Evolutionary conservation across 148 eudicot species (phyloP), one percentile per base, ranked within the genome.

Genomic region (Rhododendron williamsianum): DNA sequence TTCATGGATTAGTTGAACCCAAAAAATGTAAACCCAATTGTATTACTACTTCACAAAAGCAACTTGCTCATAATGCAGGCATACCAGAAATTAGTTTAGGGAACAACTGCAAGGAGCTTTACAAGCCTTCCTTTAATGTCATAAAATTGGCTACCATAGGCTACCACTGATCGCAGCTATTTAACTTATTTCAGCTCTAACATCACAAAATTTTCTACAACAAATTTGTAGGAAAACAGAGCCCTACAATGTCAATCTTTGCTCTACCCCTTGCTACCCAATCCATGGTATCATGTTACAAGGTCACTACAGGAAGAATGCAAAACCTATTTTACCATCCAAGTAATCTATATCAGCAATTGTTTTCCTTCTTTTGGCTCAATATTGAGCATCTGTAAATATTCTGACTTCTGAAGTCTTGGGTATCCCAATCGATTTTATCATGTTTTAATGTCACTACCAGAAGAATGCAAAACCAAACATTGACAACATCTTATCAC

Each of bases 341-440:
- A 43, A n/a, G 36, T 52, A 16, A 52, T 35, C 54, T 23, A 18
- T 51, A 9, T 18, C 12, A 3, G 72, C 35, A 84, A 63, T 85
- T 19, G 23, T 21, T 65, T 25, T 0, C 36, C 15, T 16, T 30
- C 4, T 46, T 23, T 18, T 51, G 52, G 43, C 49, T 85, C 79
- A 46, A 80, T 51, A 63, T 63, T 25, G 81, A 38, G 86, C 81
- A 74, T 51, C 25, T 76, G 86, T 76, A 49, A 23, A n/a, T 76
- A 76, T 84, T 46, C 77, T 9, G 0, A 27, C 27, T 35, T 35
- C 9, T 0, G 4, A 25, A 9, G 36, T 69, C n/a, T 25, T 69
- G 27, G 23, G 10, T 19, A 16, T 78, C 38, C 15, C n/a, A 49
- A 80, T n/a, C n/a, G n/a, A n/a, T n/a, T n/a, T n/a, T n/a, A n/a